These are phyloP conservation scores for Exophiala sp. DNA, from an alignment of 2,329 filamentous ascomycete species.

Conservation along the genomic window DNA sequence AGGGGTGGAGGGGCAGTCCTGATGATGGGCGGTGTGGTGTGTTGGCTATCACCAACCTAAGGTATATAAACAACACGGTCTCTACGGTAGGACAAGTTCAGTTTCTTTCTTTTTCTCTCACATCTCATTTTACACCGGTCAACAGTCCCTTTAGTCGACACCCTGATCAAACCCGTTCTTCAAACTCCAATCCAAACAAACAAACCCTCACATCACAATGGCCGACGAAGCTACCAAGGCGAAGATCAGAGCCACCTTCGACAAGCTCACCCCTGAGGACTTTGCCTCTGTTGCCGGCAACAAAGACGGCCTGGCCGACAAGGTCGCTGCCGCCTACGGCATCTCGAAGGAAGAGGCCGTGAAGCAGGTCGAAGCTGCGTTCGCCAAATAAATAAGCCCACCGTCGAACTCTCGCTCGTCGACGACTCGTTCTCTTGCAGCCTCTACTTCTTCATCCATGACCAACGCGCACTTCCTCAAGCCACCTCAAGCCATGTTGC, in stretches of 20 bases:
- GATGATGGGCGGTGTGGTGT: too few species aligned
- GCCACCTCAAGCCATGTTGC: neutral
- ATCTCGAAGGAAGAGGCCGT: conserved; percentile 26
- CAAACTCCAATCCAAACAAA: neutral
- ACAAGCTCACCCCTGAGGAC: conserved; percentile 27
- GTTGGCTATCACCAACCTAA: too few species aligned
- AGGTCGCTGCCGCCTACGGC: conserved; percentile 22
- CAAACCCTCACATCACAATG: conserved; percentile 17
- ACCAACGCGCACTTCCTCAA: neutral
- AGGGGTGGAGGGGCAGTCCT: conserved; percentile 24
- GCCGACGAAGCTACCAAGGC: conserved; percentile 24
- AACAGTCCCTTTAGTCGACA: neutral
- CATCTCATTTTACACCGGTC: conserved; percentile 1
- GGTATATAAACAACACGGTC: conserved; percentile 22
- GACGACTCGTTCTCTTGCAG: too few species aligned
- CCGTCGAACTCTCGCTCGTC: too few species aligned
- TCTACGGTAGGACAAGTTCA: conserved; percentile 2
- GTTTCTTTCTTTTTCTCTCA: conserved; percentile 5
- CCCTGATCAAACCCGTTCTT: neutral
- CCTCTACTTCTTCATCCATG: neutral
- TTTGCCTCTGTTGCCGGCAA: conserved; percentile 22
- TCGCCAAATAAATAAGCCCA: conserved; percentile 12
- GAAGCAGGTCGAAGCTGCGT: conserved; percentile 22
- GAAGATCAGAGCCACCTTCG: conserved; percentile 22
- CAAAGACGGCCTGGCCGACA: conserved; percentile 20